Conservation (phyloP, 2,329 filamentous ascomycete species). For the Pseudogymnoascus sp. region DNA sequence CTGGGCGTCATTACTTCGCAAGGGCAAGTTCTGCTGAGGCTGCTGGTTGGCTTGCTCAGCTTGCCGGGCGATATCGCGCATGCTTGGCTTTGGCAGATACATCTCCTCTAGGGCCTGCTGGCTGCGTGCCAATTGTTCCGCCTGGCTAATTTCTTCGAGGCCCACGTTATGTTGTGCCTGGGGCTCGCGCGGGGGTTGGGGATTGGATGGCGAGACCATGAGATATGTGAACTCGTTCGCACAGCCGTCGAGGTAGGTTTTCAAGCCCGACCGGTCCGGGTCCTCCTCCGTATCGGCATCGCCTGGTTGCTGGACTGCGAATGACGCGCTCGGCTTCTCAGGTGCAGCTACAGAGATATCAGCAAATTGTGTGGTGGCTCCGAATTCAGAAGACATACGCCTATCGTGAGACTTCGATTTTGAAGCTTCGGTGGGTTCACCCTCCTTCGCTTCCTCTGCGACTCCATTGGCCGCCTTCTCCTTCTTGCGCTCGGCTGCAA, state of each 20-base stretch:
- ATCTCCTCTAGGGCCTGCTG: conserved; percentile 31
- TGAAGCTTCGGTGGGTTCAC: background rate
- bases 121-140: conserved; percentile 16
- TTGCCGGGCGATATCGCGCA: conserved; percentile 36
- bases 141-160: background rate
- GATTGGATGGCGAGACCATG: conserved; percentile 60
- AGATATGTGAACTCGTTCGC: conserved; percentile 60
- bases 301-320: conserved; percentile 40
- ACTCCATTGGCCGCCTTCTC: conserved; percentile 46
- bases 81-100: conserved; percentile 19
- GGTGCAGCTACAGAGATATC: conserved; percentile 5
- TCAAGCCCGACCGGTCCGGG: conserved; percentile 45
- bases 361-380: background rate
- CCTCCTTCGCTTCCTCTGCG: conserved; percentile 28
- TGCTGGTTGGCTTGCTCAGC: conserved; percentile 45
- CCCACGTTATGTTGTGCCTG: conserved; percentile 20
- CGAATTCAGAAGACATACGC: background rate
- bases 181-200: conserved; percentile 55
- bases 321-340: conserved; percentile 27
- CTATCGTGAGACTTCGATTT: background rate
- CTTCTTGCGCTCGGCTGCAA: conserved; percentile 78
- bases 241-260: conserved; percentile 56
- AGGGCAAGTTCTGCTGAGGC: conserved; percentile 30
- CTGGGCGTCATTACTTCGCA: conserved; percentile 35
- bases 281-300: conserved; percentile 28